Evolutionary conservation across 148 eudicot species (phyloP).

Genomic region (Vaccinium vitisidaea): DNA sequence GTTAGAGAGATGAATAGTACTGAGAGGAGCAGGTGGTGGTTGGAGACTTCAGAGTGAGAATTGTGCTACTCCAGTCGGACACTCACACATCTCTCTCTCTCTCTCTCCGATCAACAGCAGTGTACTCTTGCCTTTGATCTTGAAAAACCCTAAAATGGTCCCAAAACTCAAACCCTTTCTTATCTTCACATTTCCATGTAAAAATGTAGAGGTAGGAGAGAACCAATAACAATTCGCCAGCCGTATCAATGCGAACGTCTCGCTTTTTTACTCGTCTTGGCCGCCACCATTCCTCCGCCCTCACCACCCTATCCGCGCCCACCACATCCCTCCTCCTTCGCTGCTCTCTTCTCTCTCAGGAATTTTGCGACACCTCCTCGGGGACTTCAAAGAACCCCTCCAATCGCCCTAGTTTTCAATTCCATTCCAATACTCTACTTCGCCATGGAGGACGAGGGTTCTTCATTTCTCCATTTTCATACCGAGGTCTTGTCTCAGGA

Average conservation of each 20-base stretch:
- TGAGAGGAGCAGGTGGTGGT: background rate
- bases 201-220: constrained; percentile 19
- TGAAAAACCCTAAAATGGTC: background rate
- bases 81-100: background rate
- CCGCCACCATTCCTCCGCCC: constrained; percentile 18
- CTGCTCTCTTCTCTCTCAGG: background rate
- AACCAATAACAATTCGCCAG: background rate
- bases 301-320: background rate
- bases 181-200: background rate
- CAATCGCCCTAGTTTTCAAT: background rate
- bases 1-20: too few species aligned
- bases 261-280: constrained; percentile 41
- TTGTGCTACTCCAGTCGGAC: background rate
- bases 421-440: background rate
- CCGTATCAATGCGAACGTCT: constrained; percentile 35
- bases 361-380: background rate
- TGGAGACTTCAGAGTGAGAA: background rate
- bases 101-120: background rate
- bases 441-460: constrained; percentile 3
- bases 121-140: background rate
- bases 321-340: constrained; percentile 16
- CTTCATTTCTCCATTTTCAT: background rate
- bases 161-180: background rate
- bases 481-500: constrained; percentile 3
- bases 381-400: background rate